These are phyloP conservation scores for Starmerella floris DNA, from an alignment of 805 yeast species.

Conservation along the genomic window DNA sequence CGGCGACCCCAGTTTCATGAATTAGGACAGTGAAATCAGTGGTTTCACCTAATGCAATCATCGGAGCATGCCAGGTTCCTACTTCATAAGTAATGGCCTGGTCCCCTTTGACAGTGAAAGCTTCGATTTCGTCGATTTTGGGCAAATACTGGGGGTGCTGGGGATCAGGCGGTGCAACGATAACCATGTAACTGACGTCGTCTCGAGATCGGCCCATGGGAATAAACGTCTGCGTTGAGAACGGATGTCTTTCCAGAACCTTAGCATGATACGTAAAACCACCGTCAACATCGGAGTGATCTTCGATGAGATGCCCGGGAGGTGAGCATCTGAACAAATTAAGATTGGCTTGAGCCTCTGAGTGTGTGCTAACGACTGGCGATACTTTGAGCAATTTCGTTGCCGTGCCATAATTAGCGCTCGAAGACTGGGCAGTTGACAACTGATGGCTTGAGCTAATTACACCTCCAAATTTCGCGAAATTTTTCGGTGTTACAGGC, in stretches of 20 bases:
- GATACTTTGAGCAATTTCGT: constrained; percentile 61
- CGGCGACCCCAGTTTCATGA: constrained; percentile 66
- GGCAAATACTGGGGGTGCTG: constrained; percentile 38
- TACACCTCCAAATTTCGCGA: constrained; percentile 59
- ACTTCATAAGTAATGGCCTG: constrained; percentile 81
- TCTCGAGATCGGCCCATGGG: constrained; percentile 61
- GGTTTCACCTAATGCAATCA: constrained; percentile 63
- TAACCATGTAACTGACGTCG: constrained; percentile 54
- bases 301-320: constrained; percentile 44
- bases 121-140: constrained; percentile 37
- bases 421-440: constrained; percentile 31
- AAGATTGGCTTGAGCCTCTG: constrained; percentile 51
- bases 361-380: constrained; percentile 31
- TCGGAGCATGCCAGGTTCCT: constrained; percentile 92
- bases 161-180: constrained; percentile 43
- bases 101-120: constrained; percentile 65
- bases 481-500: constrained; percentile 51
- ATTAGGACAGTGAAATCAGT: constrained; percentile 81
- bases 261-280: constrained; percentile 36
- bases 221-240: constrained; percentile 74
- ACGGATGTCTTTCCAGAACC: constrained; percentile 85
- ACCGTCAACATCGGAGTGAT: constrained; percentile 8
- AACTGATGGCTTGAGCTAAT: constrained; percentile 69
- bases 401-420: constrained; percentile 93
- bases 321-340: constrained; percentile 74